These are phyloP conservation scores for Drechslera avenae DNA, from an alignment of 2,329 filamentous ascomycete genomes.

Conservation along the genomic window DNA sequence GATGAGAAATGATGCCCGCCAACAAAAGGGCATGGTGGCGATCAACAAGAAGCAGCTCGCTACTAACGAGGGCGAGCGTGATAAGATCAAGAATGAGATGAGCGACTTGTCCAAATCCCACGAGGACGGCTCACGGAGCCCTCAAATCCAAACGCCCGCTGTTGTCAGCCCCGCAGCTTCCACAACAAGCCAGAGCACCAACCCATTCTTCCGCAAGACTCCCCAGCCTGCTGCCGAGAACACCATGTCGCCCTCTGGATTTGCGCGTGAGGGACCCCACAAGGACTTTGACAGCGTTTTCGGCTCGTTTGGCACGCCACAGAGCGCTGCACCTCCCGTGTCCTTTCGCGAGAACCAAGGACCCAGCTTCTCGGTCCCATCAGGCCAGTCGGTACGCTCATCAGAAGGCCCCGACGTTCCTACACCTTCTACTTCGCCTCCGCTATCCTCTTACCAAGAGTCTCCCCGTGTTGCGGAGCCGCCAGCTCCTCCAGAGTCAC, in stretches of 20 bases:
- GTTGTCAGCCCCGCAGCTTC: constrained; percentile 70
- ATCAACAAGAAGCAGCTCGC: constrained; percentile 98
- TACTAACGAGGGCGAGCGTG: constrained; percentile 85
- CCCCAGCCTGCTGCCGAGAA: constrained; percentile 57
- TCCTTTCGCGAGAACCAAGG: constrained; percentile 61
- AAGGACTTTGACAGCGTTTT: constrained; percentile 81
- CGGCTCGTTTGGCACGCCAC: constrained; percentile 63
- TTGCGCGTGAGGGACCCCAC: constrained; percentile 49
- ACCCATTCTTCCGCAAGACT: constrained; percentile 85
- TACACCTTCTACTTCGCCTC: constrained; percentile 68
- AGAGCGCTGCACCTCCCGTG: constrained; percentile 58
- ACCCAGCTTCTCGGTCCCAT: constrained; percentile 48
- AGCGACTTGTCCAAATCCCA: constrained; percentile 68
- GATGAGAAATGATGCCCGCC: constrained; percentile 85
- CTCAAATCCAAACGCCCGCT: constrained; percentile 46
- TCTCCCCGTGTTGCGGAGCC: constrained; percentile 63
- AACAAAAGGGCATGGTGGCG: constrained; percentile 93
- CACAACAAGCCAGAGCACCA: constrained; percentile 74
- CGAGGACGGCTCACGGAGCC: constrained; percentile 55
- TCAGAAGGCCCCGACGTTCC: constrained; percentile 57
- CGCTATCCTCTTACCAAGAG: constrained; percentile 59
- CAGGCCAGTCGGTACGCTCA: constrained; percentile 52
- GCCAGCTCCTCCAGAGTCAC: constrained; percentile 71
- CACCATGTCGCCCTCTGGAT: constrained; percentile 57
- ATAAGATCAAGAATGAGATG: constrained; percentile 82